Conservation (phyloP, 805 yeast genomes). For the Teunomyces aglyptinius region DNA sequence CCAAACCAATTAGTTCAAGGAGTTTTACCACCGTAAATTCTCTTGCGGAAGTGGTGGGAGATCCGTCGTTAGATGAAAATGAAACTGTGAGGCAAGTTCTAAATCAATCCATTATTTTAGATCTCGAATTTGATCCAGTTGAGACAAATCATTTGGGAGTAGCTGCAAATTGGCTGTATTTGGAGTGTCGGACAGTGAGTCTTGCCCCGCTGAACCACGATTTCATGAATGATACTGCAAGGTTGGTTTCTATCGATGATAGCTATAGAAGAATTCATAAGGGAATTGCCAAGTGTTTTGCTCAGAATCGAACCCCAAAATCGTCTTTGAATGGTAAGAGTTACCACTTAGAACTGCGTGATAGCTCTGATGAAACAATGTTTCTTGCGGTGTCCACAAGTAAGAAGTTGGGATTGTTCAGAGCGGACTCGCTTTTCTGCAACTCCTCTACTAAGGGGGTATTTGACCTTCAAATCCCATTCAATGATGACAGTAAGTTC, state of each 20-base stretch:
- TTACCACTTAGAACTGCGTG: constrained; percentile 9
- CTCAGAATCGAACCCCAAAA: neutral
- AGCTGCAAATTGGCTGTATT: constrained; percentile 34
- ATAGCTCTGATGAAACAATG: constrained; percentile 1
- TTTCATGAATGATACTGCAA: constrained; percentile 13
- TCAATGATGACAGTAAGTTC: constrained; percentile 33
- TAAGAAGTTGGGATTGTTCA: constrained; percentile 42
- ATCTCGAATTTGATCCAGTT: constrained; percentile 33
- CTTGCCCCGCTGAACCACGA: constrained; percentile 3
- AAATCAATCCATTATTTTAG: constrained; percentile 42
- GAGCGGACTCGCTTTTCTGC: constrained; percentile 46
- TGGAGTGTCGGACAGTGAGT: constrained; percentile 13
- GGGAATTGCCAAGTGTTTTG: constrained; percentile 11
- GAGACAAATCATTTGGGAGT: constrained; percentile 23
- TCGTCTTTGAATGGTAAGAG: constrained; percentile 12
- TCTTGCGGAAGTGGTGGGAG: constrained; percentile 49
- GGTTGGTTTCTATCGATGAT: constrained; percentile 28
- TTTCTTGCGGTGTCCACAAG: constrained; percentile 44
- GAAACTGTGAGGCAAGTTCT: constrained; percentile 26
- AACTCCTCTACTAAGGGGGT: constrained; percentile 45
- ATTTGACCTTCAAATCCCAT: constrained; percentile 37
- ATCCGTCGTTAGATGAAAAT: constrained; percentile 34
- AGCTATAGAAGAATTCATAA: constrained; percentile 34
- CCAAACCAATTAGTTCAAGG: constrained; percentile 34
- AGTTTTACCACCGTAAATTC: constrained; percentile 51